These are phyloP conservation scores for Holtermanniella nyarrowii DNA, from an alignment of 768 basidiomycete species.

Conservation along the genomic window DNA sequence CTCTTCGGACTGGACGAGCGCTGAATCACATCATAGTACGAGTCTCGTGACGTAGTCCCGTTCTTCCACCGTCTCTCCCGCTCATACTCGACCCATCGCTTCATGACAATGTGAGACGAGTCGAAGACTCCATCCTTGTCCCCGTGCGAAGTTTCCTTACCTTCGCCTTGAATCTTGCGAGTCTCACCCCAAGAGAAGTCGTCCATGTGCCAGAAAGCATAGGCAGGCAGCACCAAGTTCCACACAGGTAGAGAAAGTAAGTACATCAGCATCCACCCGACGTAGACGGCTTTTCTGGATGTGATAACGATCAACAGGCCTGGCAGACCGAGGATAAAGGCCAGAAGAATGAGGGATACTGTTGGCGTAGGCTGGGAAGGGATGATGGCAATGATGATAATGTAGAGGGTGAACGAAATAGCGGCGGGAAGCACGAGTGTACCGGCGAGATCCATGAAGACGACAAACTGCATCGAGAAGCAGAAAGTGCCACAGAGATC, in stretches of 20 bases:
- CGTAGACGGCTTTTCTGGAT: slow-evolving; percentile 80
- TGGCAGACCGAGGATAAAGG: slow-evolving; percentile 89
- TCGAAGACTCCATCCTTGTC: slow-evolving; percentile 98
- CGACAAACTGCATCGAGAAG: slow-evolving; percentile 99
- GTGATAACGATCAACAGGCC: slow-evolving; percentile 93
- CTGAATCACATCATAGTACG: slow-evolving; percentile 50
- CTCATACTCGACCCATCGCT: slow-evolving; percentile 97
- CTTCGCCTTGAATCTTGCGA: slow-evolving; percentile 64
- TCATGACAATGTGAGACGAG: slow-evolving; percentile 94
- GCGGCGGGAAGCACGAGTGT: slow-evolving; percentile 94
- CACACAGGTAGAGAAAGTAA: slow-evolving; percentile 86
- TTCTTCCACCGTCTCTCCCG: slow-evolving; percentile 86
- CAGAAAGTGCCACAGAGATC: slow-evolving; percentile 99
- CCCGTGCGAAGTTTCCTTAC: slow-evolving; percentile 55
- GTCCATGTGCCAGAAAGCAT: slow-evolving; percentile 98
- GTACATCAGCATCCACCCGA: slow-evolving; percentile 96
- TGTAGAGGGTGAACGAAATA: slow-evolving; percentile 90
- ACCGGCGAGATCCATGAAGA: slow-evolving; percentile 94
- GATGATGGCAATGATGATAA: slow-evolving; percentile 77
- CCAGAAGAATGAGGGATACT: slow-evolving; percentile 84
- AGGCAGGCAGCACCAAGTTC: slow-evolving; percentile 91
- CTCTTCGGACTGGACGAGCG: slow-evolving; percentile 47
- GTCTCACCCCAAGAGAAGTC: slow-evolving; percentile 79
- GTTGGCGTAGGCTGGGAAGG: slow-evolving; percentile 52
- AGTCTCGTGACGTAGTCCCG: slow-evolving; percentile 73